Percentiles rank a stretch among this genome's conserved stretches.
Evolutionary conservation across 805 yeast species (phyloP).

Genomic region (Wickerhamomyces hampshirensis): DNA sequence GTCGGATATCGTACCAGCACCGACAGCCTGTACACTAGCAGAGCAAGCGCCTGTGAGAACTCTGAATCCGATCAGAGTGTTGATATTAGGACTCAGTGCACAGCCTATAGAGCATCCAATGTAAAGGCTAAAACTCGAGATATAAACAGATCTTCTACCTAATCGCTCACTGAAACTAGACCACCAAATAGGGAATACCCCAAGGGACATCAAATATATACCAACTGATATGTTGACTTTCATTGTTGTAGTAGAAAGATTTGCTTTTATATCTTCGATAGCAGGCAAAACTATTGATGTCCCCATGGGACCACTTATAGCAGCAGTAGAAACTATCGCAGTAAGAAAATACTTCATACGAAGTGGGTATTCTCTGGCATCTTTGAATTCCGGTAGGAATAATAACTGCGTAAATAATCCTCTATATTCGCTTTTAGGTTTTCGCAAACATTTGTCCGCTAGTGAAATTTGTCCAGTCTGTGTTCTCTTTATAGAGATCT

Average conservation of each 20-base stretch:
- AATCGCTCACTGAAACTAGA: conserved; percentile 68
- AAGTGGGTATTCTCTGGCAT: conserved; percentile 60
- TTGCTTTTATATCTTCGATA: conserved; percentile 49
- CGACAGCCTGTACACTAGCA: conserved; percentile 83
- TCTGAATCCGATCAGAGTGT: conserved; percentile 61
- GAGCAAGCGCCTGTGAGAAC: conserved; percentile 75
- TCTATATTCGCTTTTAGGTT: conserved; percentile 28
- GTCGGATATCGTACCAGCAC: conserved; percentile 85
- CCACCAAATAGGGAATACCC: conserved; percentile 89
- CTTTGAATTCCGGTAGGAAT: conserved; percentile 62
- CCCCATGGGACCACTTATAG: conserved; percentile 85
- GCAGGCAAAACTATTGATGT: conserved; percentile 82
- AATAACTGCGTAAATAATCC: conserved; percentile 53
- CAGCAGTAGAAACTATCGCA: conserved; percentile 63
- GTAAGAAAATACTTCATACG: conserved; percentile 50
- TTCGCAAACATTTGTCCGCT: conserved; percentile 7
- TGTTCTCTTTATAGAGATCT: neutral
- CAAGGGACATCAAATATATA: conserved; percentile 65
- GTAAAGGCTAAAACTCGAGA: conserved; percentile 60
- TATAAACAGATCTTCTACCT: conserved; percentile 72
- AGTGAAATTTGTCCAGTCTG: neutral
- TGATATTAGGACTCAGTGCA: conserved; percentile 57
- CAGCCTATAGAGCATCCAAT: conserved; percentile 68
- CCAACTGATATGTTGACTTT: conserved; percentile 79
- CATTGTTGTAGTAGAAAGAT: conserved; percentile 51